phyloP scores from a whole-genome alignment of 352 stramenopile species.

The Phytopythium helicoides region DNA sequence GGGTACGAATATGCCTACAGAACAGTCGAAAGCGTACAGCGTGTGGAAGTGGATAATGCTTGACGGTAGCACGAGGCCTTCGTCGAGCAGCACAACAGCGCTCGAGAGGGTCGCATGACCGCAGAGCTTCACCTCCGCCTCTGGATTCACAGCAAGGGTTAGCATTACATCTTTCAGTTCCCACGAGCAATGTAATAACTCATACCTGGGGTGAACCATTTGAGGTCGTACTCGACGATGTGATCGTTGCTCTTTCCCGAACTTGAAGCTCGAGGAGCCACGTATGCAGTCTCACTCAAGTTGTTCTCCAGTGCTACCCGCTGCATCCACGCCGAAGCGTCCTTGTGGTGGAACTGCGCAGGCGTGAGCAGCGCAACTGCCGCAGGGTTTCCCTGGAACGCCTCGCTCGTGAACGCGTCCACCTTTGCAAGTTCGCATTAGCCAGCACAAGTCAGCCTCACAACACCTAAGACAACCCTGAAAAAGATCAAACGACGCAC shows the following conservation, averaged over 20 bases:
- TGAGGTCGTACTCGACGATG: constrained; percentile 43
- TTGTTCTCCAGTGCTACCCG: constrained; percentile 91
- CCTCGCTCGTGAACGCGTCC: constrained; percentile 60
- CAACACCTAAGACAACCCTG: no score
- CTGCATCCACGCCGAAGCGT: constrained; percentile 48
- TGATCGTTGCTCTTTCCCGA: constrained; percentile 2
- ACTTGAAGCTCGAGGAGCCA: constrained; percentile 30
- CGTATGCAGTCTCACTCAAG: constrained; percentile 91
- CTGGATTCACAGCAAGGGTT: not conserved
- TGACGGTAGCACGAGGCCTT: constrained; percentile 25
- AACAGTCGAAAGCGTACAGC: constrained; percentile 16
- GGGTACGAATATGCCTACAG: not conserved
- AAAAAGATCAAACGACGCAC: no score
- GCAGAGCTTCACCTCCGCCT: constrained; percentile 86
- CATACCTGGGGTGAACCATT: constrained; percentile 65
- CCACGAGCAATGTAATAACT: not conserved
- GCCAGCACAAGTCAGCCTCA: no score
- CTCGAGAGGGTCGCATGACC: constrained; percentile 91
- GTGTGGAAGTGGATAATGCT: constrained; percentile 73
- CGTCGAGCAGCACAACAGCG: constrained; percentile 74
- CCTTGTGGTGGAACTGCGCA: constrained; percentile 24
- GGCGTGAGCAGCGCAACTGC: constrained; percentile 78
- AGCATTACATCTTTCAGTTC: constrained; percentile 7
- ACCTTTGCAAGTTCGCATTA: no score
- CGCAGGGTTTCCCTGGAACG: constrained; percentile 89